Evolutionary conservation across 176 grass and related monocot genomes (phyloP), one percentile per base, ranked within the genome.

Genomic region (Oropetium thomaeum): DNA sequence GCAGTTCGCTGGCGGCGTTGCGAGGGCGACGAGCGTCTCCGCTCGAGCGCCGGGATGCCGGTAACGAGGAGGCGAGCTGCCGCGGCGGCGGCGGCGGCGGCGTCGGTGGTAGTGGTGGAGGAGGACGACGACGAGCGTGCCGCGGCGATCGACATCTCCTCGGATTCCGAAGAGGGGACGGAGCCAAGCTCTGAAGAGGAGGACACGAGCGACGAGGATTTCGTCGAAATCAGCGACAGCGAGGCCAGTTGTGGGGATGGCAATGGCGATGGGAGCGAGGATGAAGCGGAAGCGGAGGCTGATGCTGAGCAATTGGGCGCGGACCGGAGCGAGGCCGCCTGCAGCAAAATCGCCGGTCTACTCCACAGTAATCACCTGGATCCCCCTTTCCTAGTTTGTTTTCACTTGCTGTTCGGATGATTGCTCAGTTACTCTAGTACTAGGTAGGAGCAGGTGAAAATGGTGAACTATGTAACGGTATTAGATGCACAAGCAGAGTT

Each of bases 281-380:
- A 69, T 23, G 79, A 69, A 25, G 26, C 10, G 42, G 79, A 74
- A 59, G 52, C 39, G 0, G 79, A 68, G 6, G 75, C 48, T 16
- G 80, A 78, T 32, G 16, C 41, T 20, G 73, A 59, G 52, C 49
- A 69, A 55, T 66, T 76, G 15, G 55, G 48, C n/a, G 75, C 68
- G 41, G 81, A 79, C 57, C 74, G 41, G 7, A 49, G 76, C 41
- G 87, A 82, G 39, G 78, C 62, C 1, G 40, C 66, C 41, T 85
- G 63, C 81, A 72, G 73, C 20, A 90, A 82, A 85, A 84, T 93
- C 65, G 17, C 82, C 74, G 42, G 87, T 67, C 81, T 87, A 25
- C 74, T 93, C 60, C 43, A 53, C 30, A 67, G 91, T 90, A 87
- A 65, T 11, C 45, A 31, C 70, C 54, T 67, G 39, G 28, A 64